phyloP scores from a whole-genome alignment of 805 yeast genomes.

The Nakazawaea holstii region DNA sequence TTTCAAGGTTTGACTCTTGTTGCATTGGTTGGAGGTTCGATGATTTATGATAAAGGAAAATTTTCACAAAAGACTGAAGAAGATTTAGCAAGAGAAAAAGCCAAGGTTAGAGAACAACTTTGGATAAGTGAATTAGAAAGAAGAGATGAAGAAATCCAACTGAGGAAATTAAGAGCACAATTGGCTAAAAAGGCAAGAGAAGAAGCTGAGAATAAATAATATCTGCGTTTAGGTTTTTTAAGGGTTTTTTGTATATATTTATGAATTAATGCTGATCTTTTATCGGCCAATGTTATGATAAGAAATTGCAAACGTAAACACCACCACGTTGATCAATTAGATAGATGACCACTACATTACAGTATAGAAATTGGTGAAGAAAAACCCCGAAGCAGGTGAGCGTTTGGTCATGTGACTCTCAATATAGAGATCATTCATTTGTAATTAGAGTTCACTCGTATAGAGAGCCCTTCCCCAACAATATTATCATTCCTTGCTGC shows the following conservation, averaged over 20 bases:
- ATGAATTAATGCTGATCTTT: neutral
- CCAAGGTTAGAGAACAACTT: constrained; percentile 74
- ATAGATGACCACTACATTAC: too few relatives aligned
- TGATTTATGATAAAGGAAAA: constrained; percentile 51
- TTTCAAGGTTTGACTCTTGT: constrained; percentile 79
- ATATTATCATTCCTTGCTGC: too few relatives aligned
- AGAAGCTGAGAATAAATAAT: constrained; percentile 19
- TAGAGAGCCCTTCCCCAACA: too few relatives aligned
- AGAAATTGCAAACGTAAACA: too few relatives aligned
- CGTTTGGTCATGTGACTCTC: too few relatives aligned
- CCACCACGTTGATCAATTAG: too few relatives aligned
- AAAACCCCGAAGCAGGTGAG: too few relatives aligned
- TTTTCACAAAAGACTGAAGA: constrained; percentile 48
- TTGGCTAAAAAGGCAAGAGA: constrained; percentile 43
- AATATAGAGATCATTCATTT: too few relatives aligned
- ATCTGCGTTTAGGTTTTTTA: neutral
- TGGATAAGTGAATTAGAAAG: constrained; percentile 92
- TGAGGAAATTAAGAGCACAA: constrained; percentile 64
- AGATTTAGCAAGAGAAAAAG: constrained; percentile 67
- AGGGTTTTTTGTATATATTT: neutral
- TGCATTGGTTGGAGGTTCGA: constrained; percentile 79
- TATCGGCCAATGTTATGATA: too few relatives aligned
- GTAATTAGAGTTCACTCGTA: too few relatives aligned
- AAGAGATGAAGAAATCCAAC: constrained; percentile 69
- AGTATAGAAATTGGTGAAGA: too few relatives aligned